These are phyloP conservation scores for Ascochyta viciae-villosae DNA, from an alignment of 2,329 filamentous ascomycete genomes.

Conservation along the genomic window DNA sequence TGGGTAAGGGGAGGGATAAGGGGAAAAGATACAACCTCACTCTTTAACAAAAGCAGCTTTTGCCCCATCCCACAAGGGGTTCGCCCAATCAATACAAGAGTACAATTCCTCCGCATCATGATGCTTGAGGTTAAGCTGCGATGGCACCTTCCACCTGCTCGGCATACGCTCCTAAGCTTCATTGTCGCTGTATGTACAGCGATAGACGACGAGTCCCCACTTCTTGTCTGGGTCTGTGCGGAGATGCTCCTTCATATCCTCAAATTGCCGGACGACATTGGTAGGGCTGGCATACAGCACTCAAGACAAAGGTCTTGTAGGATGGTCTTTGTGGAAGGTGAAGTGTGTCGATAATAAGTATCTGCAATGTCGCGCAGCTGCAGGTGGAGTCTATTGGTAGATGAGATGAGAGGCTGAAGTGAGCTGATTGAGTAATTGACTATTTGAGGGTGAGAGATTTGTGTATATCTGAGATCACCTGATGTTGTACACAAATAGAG, in stretches of 20 bases:
- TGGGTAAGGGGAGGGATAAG: too few relatives aligned
- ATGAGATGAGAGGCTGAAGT: too few relatives aligned
- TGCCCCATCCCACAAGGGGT: slow-evolving; percentile 2
- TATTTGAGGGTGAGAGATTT: too few relatives aligned
- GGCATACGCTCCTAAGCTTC: slow-evolving; percentile 14
- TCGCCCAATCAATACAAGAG: slow-evolving; percentile 14
- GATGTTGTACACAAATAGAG: too few relatives aligned
- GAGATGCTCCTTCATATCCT: neutral
- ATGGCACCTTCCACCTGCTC: slow-evolving; percentile 1
- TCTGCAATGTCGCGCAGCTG: too few relatives aligned
- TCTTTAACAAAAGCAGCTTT: neutral
- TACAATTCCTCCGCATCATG: slow-evolving; percentile 9
- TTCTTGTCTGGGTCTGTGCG: slow-evolving; percentile 2
- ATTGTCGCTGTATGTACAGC: slow-evolving; percentile 17
- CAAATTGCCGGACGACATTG: neutral
- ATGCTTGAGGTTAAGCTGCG: neutral
- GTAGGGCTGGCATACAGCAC: too few relatives aligned
- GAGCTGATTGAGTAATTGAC: too few relatives aligned
- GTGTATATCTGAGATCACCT: too few relatives aligned
- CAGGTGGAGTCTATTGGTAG: too few relatives aligned
- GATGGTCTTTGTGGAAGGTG: too few relatives aligned
- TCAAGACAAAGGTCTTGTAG: too few relatives aligned
- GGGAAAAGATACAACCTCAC: neutral
- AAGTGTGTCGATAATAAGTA: too few relatives aligned
- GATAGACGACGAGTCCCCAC: slow-evolving; percentile 20